These are phyloP conservation scores for Naganishia albida DNA, from an alignment of 1,284 basidiomycete genomes.

Conservation along the genomic window DNA sequence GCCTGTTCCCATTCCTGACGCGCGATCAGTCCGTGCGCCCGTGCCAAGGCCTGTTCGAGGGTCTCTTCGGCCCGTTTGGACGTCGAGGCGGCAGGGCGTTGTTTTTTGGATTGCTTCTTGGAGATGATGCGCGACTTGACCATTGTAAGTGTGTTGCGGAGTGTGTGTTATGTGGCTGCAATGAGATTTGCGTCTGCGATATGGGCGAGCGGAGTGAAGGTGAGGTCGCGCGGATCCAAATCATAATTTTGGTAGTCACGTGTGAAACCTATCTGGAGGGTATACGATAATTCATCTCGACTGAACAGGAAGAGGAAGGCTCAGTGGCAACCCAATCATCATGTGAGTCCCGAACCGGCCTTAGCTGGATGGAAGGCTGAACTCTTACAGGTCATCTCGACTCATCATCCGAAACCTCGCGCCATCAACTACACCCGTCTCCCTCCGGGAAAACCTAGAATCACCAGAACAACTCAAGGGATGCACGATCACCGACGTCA, in stretches of 20 bases:
- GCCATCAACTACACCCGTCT: constrained; percentile 59
- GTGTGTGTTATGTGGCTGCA: no score
- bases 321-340: not conserved
- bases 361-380: not conserved
- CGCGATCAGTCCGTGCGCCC: constrained; percentile 28
- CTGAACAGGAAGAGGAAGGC: not conserved
- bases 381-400: constrained; percentile 63
- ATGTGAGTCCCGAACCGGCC: constrained; percentile 11
- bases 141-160: not conserved
- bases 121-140: constrained; percentile 21
- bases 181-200: no score
- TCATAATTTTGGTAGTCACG: constrained; percentile 3
- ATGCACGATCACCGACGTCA: constrained; percentile 74
- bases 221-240: constrained; percentile 1
- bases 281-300: not conserved
- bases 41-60: constrained; percentile 49
- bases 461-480: constrained; percentile 48
- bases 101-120: constrained; percentile 19
- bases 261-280: not conserved
- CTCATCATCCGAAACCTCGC: constrained; percentile 90
- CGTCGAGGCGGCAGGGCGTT: constrained; percentile 15
- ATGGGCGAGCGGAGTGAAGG: no score
- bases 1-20: constrained; percentile 26
- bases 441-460: constrained; percentile 68
- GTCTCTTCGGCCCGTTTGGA: constrained; percentile 7